Evolutionary conservation across 352 stramenopile species (phyloP).

Genomic region (Blastocystis sp.): DNA sequence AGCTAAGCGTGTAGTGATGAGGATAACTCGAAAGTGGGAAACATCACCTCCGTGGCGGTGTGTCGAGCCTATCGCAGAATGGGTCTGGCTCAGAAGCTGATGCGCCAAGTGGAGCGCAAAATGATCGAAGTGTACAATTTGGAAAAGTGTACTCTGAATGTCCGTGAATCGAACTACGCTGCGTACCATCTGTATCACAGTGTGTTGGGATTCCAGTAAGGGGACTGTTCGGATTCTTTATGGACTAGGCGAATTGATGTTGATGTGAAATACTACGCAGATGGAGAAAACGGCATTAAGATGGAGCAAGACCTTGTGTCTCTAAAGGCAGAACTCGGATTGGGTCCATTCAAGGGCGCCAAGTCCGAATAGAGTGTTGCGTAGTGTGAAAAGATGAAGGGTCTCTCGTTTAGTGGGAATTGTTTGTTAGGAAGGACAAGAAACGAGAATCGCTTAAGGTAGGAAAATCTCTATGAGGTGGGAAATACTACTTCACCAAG

Average conservation of each 20-base stretch:
- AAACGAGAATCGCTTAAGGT: background rate
- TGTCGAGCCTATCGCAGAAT: slow-evolving; percentile 87
- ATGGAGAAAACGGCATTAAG: slow-evolving; percentile 97
- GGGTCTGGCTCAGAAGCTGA: slow-evolving; percentile 92
- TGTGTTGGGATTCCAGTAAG: slow-evolving; percentile 88
- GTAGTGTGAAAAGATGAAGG: background rate
- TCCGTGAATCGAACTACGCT: slow-evolving; percentile 88
- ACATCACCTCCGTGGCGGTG: slow-evolving; percentile 96
- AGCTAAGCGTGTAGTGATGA: slow-evolving; percentile 58
- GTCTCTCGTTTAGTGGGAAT: background rate
- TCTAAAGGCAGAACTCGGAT: background rate
- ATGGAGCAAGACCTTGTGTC: slow-evolving; percentile 79
- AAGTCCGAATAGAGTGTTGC: background rate
- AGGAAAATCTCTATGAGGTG: slow-evolving; percentile 8
- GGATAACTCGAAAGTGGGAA: slow-evolving; percentile 64
- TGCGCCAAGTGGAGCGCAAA: slow-evolving; percentile 70
- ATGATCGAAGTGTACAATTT: slow-evolving; percentile 93
- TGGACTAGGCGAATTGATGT: slow-evolving; percentile 69
- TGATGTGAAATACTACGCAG: slow-evolving; percentile 97
- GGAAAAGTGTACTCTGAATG: slow-evolving; percentile 93
- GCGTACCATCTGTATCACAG: slow-evolving; percentile 94
- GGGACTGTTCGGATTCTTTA: slow-evolving; percentile 5
- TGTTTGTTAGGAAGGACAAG: slow-evolving; percentile 24
- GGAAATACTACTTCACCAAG: slow-evolving; percentile 1
- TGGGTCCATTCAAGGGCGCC: background rate